Percentiles rank a stretch among this genome's conserved stretches.
Conservation (phyloP, 2,329 filamentous ascomycete species). For the Diaporthe vaccinii region DNA sequence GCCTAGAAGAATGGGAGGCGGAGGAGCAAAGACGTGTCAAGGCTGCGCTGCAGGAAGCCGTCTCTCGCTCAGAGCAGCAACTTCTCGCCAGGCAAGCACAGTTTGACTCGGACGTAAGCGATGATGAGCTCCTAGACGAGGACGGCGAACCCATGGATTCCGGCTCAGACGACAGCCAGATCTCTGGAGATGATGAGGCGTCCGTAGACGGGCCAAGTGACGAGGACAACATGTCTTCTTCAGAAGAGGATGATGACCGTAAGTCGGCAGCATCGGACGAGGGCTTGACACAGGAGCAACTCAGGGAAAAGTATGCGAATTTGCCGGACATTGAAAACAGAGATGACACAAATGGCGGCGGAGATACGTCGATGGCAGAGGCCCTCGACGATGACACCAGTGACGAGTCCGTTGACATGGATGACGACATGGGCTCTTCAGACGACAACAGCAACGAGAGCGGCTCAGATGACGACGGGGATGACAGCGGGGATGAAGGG, state of each 20-base stretch:
- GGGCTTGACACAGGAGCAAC: slow-evolving; percentile 76
- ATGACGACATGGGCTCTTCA: slow-evolving; percentile 73
- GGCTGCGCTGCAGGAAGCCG: slow-evolving; percentile 80
- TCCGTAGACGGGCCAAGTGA: slow-evolving; percentile 56
- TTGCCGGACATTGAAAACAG: slow-evolving; percentile 63
- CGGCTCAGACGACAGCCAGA: slow-evolving; percentile 47
- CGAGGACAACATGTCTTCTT: slow-evolving; percentile 74
- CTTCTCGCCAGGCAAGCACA: slow-evolving; percentile 72
- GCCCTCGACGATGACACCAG: slow-evolving; percentile 64
- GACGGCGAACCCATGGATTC: slow-evolving; percentile 57
- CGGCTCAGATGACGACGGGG: slow-evolving; percentile 56
- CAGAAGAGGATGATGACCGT: slow-evolving; percentile 71
- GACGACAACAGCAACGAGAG: slow-evolving; percentile 64
- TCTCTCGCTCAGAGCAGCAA: slow-evolving; percentile 78
- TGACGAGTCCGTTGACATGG: slow-evolving; percentile 78
- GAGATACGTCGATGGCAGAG: slow-evolving; percentile 41
- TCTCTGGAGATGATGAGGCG: slow-evolving; percentile 50
- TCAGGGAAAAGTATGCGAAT: slow-evolving; percentile 77
- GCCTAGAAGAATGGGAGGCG: slow-evolving; percentile 73
- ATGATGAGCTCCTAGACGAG: slow-evolving; percentile 54
- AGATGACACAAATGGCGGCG: slow-evolving; percentile 47
- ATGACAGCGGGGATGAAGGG: slow-evolving; percentile 56
- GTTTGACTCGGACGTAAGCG: slow-evolving; percentile 65
- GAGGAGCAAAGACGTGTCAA: slow-evolving; percentile 74
- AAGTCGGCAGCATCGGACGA: slow-evolving; percentile 70